Conservation (phyloP, 208 protist genomes). For the Leishmania gerbilli region DNA sequence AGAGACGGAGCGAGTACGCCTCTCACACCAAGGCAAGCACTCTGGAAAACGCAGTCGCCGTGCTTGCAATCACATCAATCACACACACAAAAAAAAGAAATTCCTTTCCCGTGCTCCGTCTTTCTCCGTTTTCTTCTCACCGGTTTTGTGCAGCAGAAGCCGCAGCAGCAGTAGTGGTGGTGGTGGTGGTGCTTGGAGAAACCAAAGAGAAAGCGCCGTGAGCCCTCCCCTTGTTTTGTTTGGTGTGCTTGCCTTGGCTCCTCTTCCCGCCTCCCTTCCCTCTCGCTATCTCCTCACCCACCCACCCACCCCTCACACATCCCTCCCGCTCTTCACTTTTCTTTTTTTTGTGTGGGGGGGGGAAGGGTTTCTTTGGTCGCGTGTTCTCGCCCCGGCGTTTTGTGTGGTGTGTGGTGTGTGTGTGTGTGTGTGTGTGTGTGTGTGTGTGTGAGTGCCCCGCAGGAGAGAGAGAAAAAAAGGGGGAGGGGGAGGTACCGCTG, state of each 20-base stretch:
- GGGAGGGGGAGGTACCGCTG: not conserved
- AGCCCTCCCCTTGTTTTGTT: slow-evolving; percentile 4
- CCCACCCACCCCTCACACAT: not conserved
- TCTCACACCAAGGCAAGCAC: not conserved
- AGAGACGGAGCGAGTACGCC: not conserved
- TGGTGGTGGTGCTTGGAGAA: not conserved
- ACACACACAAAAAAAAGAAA: too few relatives aligned
- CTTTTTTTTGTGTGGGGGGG: not conserved
- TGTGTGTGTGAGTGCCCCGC: not conserved
- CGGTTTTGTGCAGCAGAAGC: not conserved
- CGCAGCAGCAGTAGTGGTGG: not conserved
- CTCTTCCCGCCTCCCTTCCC: not conserved
- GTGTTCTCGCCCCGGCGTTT: not conserved
- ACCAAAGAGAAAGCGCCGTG: not conserved
- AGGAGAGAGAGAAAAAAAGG: not conserved
- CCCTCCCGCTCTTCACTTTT: not conserved
- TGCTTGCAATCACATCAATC: not conserved
- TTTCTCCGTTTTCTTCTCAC: not conserved
- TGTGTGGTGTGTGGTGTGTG: not conserved
- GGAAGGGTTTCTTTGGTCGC: not conserved
- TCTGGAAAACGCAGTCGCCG: not conserved
- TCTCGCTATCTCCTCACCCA: not conserved
- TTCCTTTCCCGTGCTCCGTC: not conserved
- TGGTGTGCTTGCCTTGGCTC: not conserved
- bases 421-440: not conserved